These are phyloP conservation scores for Diplodia seriata DNA, from an alignment of 2,329 filamentous ascomycete species.

Conservation along the genomic window DNA sequence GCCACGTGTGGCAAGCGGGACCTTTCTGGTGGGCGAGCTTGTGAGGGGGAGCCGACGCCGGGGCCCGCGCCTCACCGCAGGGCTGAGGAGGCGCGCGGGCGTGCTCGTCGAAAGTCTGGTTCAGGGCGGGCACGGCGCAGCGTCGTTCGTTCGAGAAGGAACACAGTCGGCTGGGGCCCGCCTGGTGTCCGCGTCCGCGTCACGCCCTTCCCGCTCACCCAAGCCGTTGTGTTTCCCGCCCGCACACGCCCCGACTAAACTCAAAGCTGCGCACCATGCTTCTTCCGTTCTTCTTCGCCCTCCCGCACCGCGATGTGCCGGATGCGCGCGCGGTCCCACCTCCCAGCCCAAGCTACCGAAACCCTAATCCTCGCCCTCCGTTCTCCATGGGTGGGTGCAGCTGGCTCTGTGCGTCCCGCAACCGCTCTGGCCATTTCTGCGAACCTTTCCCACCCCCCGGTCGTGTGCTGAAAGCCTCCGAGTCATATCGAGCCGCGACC, in stretches of 20 bases:
- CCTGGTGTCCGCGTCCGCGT: neutral
- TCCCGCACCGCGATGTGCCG: constrained; percentile 1
- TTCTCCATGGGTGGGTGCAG: neutral
- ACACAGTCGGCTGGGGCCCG: neutral
- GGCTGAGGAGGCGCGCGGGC: neutral
- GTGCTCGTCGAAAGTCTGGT: neutral
- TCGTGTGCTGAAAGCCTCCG: neutral
- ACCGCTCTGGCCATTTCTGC: neutral
- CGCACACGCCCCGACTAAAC: neutral
- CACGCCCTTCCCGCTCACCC: neutral
- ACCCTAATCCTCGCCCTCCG: constrained; percentile 2
- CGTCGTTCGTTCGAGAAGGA: neutral
- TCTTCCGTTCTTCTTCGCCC: neutral
- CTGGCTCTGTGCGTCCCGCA: neutral
- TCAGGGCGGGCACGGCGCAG: neutral
- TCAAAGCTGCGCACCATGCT: neutral
- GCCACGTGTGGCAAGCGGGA: constrained; percentile 8
- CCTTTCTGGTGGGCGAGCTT: neutral
- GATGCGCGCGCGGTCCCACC: constrained; percentile 17
- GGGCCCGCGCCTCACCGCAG: constrained; percentile 8
- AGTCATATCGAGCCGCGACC: neutral
- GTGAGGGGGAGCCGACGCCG: neutral
- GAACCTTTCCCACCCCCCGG: neutral
- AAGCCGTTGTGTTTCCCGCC: neutral
- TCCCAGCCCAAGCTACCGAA: constrained; percentile 1